phyloP scores from a whole-genome alignment of 371 early-diverging fungal genomes.

The Chytridiales sp. region DNA sequence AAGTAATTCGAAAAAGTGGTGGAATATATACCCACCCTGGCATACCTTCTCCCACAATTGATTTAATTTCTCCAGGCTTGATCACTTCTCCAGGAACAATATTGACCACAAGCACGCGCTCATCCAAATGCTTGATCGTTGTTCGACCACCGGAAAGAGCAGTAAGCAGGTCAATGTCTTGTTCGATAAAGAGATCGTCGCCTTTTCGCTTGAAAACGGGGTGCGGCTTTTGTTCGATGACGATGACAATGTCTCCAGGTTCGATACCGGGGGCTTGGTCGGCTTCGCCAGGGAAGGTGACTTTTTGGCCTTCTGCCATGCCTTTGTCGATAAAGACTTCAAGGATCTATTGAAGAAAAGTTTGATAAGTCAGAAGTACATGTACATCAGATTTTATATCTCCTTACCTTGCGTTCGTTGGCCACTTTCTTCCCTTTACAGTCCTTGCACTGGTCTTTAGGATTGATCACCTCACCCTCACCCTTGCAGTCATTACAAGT shows the following conservation, averaged over 20 bases:
- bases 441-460: slow-evolving; percentile 82
- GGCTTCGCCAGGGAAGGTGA: slow-evolving; percentile 86
- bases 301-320: slow-evolving; percentile 85
- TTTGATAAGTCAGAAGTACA: not conserved
- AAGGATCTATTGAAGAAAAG: slow-evolving; percentile 49
- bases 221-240: slow-evolving; percentile 77
- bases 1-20: slow-evolving; percentile 2
- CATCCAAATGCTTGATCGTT: slow-evolving; percentile 86
- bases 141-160: slow-evolving; percentile 92
- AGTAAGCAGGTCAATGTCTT: slow-evolving; percentile 87
- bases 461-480: slow-evolving; percentile 82
- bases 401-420: slow-evolving; percentile 78
- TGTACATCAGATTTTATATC: not conserved
- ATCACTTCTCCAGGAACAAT: slow-evolving; percentile 90
- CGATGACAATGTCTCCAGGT: slow-evolving; percentile 89
- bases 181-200: slow-evolving; percentile 77
- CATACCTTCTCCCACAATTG: slow-evolving; percentile 91
- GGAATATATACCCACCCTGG: slow-evolving; percentile 61
- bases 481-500: slow-evolving; percentile 88
- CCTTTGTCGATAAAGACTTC: slow-evolving; percentile 92
- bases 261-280: slow-evolving; percentile 76
- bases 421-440: slow-evolving; percentile 83
- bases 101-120: slow-evolving; percentile 80
- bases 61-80: slow-evolving; percentile 83
- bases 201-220: slow-evolving; percentile 76